Evolutionary conservation across 805 yeast genomes (phyloP).

Genomic region (Candida patagonica): DNA sequence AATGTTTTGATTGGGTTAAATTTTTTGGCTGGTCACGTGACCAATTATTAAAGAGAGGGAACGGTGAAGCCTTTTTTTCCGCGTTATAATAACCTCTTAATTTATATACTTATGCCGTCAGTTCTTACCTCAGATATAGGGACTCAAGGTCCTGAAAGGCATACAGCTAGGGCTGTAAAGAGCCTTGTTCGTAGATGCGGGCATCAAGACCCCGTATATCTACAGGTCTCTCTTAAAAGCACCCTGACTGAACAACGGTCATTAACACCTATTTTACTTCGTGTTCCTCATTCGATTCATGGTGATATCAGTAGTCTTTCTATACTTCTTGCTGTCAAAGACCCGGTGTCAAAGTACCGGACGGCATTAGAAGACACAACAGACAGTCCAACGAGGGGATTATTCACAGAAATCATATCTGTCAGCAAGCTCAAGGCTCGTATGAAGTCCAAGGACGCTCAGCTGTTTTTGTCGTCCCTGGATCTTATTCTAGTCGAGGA

Average conservation of each 20-base stretch:
- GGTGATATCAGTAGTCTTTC: slow-evolving; percentile 11
- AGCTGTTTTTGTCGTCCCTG: slow-evolving; percentile 35
- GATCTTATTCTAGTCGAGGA: slow-evolving; percentile 65
- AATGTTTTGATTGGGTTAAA: too few species aligned
- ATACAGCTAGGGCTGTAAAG: slow-evolving; percentile 8
- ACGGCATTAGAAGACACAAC: slow-evolving; percentile 34
- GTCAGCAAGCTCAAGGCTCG: slow-evolving; percentile 46
- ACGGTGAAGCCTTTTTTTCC: too few species aligned
- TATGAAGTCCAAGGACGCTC: slow-evolving; percentile 38
- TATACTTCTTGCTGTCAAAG: slow-evolving; percentile 51
- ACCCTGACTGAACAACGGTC: slow-evolving; percentile 4
- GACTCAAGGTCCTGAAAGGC: not conserved
- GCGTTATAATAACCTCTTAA: not conserved
- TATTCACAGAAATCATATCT: slow-evolving; percentile 52
- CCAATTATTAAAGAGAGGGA: too few species aligned
- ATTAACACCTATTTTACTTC: slow-evolving; percentile 14
- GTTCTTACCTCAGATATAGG: slow-evolving; percentile 4
- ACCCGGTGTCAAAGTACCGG: slow-evolving; percentile 54
- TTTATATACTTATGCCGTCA: not conserved
- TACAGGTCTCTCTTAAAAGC: slow-evolving; percentile 12
- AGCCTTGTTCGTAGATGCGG: slow-evolving; percentile 8
- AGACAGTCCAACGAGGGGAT: slow-evolving; percentile 48
- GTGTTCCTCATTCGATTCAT: slow-evolving; percentile 15
- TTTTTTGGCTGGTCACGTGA: too few species aligned
- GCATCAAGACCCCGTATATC: slow-evolving; percentile 8